Percentiles rank a stretch among this genome's conserved stretches.
These are phyloP conservation scores for Fragaria iinumae DNA, from an alignment of 306 rosid species.

Conservation along the genomic window DNA sequence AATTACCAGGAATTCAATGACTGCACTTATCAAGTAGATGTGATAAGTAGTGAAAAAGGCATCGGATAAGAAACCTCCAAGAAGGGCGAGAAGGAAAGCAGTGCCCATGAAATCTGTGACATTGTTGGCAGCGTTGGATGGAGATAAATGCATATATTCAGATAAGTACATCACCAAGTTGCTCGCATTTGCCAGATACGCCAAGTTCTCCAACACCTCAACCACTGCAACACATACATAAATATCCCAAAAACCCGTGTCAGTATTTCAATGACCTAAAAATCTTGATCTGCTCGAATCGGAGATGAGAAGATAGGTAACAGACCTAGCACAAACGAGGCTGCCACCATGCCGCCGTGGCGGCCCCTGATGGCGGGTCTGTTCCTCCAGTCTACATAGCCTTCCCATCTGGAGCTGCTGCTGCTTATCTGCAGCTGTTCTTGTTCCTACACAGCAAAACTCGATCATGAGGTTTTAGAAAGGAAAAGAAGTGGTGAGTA, in stretches of 20 bases:
- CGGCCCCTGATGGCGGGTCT: slow-evolving; percentile 59
- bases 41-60: slow-evolving; percentile 78
- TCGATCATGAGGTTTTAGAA: background rate
- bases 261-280: background rate
- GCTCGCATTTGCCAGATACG: slow-evolving; percentile 91
- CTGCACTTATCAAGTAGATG: slow-evolving; percentile 80
- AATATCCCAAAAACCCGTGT: background rate
- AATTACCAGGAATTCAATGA: slow-evolving; percentile 73
- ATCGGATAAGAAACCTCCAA: slow-evolving; percentile 90
- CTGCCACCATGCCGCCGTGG: slow-evolving; percentile 95
- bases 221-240: slow-evolving; percentile 45
- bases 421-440: slow-evolving; percentile 27
- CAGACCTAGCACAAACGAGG: slow-evolving; percentile 77
- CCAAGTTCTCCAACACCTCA: slow-evolving; percentile 88
- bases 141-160: slow-evolving; percentile 75
- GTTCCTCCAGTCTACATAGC: slow-evolving; percentile 83
- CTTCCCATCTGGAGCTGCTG: slow-evolving; percentile 55
- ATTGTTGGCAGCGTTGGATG: slow-evolving; percentile 74
- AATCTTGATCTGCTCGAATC: background rate
- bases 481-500: background rate
- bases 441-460: slow-evolving; percentile 41
- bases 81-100: slow-evolving; percentile 87
- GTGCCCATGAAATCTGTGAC: slow-evolving; percentile 99
- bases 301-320: slow-evolving; percentile 8
- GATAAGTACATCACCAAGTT: slow-evolving; percentile 70